phyloP scores from a whole-genome alignment of 768 basidiomycete species.

The Suillus plorans region DNA sequence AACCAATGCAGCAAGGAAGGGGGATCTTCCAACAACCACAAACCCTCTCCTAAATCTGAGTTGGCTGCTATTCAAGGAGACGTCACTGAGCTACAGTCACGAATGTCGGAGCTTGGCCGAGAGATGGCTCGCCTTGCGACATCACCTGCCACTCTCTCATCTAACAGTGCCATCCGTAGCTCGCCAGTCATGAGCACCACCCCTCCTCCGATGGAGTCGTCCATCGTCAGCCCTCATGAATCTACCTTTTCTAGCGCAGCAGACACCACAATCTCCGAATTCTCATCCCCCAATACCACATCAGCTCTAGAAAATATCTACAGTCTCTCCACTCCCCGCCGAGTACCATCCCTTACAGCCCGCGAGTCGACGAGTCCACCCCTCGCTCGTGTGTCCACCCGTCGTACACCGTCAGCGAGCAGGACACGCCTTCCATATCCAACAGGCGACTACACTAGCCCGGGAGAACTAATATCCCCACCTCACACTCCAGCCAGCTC shows the following conservation, averaged over 20 bases:
- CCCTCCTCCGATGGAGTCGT: conserved; percentile 48
- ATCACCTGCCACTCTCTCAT: conserved; percentile 43
- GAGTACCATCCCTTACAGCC: conserved; percentile 40
- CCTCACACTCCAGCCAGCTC: conserved; percentile 44
- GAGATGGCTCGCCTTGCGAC: conserved; percentile 77
- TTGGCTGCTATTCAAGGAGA: conserved; percentile 64
- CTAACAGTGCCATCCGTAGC: conserved; percentile 45
- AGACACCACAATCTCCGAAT: conserved; percentile 9
- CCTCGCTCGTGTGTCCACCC: conserved; percentile 46
- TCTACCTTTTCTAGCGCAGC: conserved; percentile 17
- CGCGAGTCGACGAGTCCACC: conserved; percentile 67
- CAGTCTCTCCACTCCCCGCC: conserved; percentile 30
- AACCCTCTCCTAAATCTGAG: conserved; percentile 32
- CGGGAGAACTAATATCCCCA: conserved; percentile 44
- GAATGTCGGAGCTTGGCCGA: conserved; percentile 71
- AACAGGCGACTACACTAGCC: conserved; percentile 78
- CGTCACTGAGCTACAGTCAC: conserved; percentile 69
- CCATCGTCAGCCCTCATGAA: conserved; percentile 35
- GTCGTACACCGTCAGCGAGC: conserved; percentile 26
- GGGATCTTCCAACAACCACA: conserved; percentile 31
- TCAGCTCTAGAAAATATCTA: conserved; percentile 14
- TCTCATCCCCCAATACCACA: conserved; percentile 11
- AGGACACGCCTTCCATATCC: conserved; percentile 71
- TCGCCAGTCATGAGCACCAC: conserved; percentile 45
- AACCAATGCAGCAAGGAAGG: conserved; percentile 49